Evolutionary conservation across 805 yeast genomes (phyloP), one percentile per base, ranked within the genome.

Genomic region (Candida xyloterini): DNA sequence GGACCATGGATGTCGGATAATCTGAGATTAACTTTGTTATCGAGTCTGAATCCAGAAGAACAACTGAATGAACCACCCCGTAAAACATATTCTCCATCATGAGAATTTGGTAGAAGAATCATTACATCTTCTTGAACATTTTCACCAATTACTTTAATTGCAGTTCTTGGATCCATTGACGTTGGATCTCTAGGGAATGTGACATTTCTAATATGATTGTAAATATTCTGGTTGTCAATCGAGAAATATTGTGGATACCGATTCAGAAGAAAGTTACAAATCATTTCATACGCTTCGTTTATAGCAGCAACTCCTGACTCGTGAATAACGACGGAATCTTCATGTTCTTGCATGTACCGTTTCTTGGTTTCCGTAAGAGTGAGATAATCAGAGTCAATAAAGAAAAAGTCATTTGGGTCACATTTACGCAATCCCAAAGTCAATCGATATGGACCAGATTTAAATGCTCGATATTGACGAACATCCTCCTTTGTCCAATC

Each of bases 11-110:
- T 74, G 33, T 57, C 63, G 0, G 84, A 74, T 27, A 84, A 60
- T 2, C 82, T 78, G 49, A 67, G 59, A 51, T 78, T 65, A 45
- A 75, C 68, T 46, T 75, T 71, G 9, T 55, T 61, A 4, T 68
- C 59, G 5, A 91, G 89, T 52, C 78, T 78, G 59, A 84, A 84
- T 1, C 91, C 91, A 1, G 82, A 77, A 1, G 91, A 87, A 50
- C 81, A 81, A 7, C 79, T 78, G 16, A 79, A 71, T 3, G 73
- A 63, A 7, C 79, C 76, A 0, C 78, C 79, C 37, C 81, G 65
- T 30, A 80, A 56, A 16, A 71, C 65, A 54, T 81, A 84, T 50
- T 81, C 89, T 21, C 67, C 69, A 15, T 60, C 64, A 10, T 60
- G 25, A 11, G 25, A 63, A 41, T 58, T 55, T 40, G 70, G 70